Conservation (phyloP, 768 basidiomycete species). For the Termitomyces heimii region DNA sequence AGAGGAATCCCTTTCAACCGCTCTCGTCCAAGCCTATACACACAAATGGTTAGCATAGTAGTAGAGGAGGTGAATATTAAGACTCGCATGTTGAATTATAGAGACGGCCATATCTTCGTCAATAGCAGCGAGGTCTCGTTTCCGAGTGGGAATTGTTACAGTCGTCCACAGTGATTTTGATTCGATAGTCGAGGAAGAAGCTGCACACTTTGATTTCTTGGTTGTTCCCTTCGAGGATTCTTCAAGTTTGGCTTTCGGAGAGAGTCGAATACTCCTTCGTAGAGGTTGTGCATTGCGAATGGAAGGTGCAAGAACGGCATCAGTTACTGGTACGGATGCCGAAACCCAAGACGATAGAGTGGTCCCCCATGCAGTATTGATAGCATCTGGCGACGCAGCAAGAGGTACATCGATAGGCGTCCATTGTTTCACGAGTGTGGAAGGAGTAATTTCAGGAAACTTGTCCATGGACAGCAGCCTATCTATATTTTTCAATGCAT, state of each 20-base stretch:
- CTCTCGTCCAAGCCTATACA: conserved; percentile 6
- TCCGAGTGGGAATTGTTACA: not conserved
- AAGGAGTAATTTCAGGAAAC: not conserved
- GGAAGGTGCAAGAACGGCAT: too few relatives aligned
- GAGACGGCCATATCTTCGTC: not conserved
- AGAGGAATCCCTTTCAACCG: conserved; percentile 3
- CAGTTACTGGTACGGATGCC: not conserved
- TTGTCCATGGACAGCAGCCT: not conserved
- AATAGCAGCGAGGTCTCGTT: not conserved
- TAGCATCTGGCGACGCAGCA: not conserved
- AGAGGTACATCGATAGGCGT: not conserved
- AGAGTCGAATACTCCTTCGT: not conserved
- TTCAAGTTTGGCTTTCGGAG: not conserved
- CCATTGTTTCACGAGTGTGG: not conserved
- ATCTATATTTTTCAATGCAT: not conserved
- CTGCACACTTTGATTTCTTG: too few relatives aligned
- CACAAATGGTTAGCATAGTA: not conserved
- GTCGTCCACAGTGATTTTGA: not conserved
- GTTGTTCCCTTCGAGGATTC: not conserved
- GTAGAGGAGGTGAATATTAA: not conserved
- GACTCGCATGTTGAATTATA: conserved; percentile 1
- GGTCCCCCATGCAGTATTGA: not conserved
- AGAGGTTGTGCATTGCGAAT: not conserved
- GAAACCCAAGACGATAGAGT: not conserved
- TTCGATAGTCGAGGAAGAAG: not conserved